These are phyloP conservation scores for Spinellus fusiger DNA, from an alignment of 192 early-diverging fungal species.

Conservation along the genomic window DNA sequence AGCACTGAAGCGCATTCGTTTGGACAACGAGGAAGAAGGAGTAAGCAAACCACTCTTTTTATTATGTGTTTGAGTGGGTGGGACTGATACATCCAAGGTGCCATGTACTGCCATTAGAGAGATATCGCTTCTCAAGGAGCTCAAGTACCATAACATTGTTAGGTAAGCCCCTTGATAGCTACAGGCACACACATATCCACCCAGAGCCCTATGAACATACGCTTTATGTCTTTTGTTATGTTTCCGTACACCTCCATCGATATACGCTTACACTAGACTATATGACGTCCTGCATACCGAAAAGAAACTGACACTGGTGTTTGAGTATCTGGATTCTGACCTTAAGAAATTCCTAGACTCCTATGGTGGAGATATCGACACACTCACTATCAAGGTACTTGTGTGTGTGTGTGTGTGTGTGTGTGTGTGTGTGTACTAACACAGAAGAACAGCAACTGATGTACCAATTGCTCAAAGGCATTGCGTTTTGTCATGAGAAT, in stretches of 20 bases:
- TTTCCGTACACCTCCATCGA: neutral
- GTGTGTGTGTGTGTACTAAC: neutral
- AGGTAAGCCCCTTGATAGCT: slow-evolving; percentile 62
- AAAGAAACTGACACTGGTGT: slow-evolving; percentile 96
- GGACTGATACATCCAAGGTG: slow-evolving; percentile 39
- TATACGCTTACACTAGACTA: slow-evolving; percentile 49
- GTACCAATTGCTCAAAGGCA: slow-evolving; percentile 94
- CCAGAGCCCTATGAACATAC: too few relatives aligned
- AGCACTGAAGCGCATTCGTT: slow-evolving; percentile 89
- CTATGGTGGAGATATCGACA: slow-evolving; percentile 75
- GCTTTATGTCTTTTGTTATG: slow-evolving; percentile 2
- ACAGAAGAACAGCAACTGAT: slow-evolving; percentile 90
- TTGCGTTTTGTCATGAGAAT: slow-evolving; percentile 97
- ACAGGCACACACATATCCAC: too few relatives aligned
- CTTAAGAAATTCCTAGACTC: slow-evolving; percentile 97
- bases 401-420: neutral
- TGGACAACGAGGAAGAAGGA: slow-evolving; percentile 87
- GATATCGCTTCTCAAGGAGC: slow-evolving; percentile 82
- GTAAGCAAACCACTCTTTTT: slow-evolving; percentile 29
- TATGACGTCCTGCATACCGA: slow-evolving; percentile 98
- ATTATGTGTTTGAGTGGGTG: too few relatives aligned
- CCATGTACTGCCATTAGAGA: slow-evolving; percentile 83
- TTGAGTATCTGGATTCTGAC: slow-evolving; percentile 98
- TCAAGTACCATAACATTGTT: slow-evolving; percentile 81
- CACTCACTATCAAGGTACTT: slow-evolving; percentile 71